phyloP scores from a whole-genome alignment of 2,329 filamentous ascomycete species.

The Monosporascus sp. region DNA sequence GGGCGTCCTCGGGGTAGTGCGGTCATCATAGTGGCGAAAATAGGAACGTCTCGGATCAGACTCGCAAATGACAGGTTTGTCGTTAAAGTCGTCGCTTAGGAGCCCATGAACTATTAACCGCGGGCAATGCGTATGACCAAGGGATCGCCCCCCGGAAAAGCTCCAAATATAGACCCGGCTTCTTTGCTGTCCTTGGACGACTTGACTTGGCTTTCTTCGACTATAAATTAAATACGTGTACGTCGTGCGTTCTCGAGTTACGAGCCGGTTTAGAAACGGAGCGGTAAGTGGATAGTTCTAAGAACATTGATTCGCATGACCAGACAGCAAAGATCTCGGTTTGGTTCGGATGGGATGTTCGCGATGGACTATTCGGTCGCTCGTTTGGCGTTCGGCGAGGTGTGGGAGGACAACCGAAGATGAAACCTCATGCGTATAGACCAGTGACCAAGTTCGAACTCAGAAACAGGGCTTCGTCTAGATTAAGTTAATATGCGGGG shows the following conservation, averaged over 20 bases:
- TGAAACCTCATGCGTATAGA: background rate
- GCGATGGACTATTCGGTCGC: background rate
- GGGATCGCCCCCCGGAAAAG: too few species aligned
- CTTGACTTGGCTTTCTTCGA: background rate
- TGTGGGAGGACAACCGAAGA: background rate
- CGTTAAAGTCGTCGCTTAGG: background rate
- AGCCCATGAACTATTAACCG: background rate
- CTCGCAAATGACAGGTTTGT: constrained; percentile 5
- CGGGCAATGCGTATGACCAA: too few species aligned
- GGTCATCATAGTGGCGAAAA: constrained; percentile 44
- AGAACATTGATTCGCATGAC: background rate
- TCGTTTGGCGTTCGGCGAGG: background rate
- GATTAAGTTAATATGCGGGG: background rate
- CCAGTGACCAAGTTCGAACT: background rate
- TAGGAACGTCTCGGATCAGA: constrained; percentile 6
- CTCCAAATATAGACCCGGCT: too few species aligned
- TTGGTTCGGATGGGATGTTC: background rate
- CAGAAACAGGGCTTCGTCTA: background rate
- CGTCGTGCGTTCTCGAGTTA: background rate
- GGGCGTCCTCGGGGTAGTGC: constrained; percentile 63
- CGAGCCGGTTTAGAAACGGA: background rate
- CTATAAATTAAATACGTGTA: too few species aligned
- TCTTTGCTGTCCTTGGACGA: background rate
- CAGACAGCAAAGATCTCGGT: background rate
- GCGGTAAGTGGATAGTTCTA: background rate